phyloP scores from a whole-genome alignment of 441 rosid genomes.

The Corymbia calophylla region DNA sequence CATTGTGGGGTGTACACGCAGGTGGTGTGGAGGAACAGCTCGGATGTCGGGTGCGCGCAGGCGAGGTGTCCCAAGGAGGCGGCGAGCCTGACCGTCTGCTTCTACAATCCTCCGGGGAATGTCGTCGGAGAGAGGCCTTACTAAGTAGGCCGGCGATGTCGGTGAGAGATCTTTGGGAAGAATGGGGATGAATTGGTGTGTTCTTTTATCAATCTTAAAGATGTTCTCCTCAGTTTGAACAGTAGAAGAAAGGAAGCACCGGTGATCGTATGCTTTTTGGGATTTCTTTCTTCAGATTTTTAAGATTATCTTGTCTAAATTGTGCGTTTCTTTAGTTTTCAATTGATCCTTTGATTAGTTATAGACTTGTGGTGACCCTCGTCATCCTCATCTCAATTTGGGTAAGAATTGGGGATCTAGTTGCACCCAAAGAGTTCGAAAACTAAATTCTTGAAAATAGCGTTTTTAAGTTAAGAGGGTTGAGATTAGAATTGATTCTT shows the following conservation, averaged over 20 bases:
- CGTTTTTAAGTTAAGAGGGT: background rate
- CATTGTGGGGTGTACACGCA: constrained; percentile 57
- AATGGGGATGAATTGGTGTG: background rate
- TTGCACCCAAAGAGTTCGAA: background rate
- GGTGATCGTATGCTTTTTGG: background rate
- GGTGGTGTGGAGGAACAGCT: constrained; percentile 70
- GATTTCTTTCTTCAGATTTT: background rate
- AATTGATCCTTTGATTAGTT: background rate
- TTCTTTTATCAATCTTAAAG: background rate
- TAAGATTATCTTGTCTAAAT: background rate
- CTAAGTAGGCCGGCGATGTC: constrained; percentile 4
- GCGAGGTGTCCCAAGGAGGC: constrained; percentile 43
- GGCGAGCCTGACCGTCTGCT: constrained; percentile 59
- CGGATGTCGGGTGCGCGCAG: constrained; percentile 68
- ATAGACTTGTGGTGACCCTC: background rate
- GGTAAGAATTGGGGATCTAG: background rate
- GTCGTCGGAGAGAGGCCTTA: constrained; percentile 66
- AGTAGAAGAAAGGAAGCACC: background rate
- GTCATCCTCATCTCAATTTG: background rate
- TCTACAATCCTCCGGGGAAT: constrained; percentile 84
- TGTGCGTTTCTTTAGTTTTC: background rate
- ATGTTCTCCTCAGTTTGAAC: background rate
- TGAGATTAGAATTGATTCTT: background rate
- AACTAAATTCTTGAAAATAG: background rate
- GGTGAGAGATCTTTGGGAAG: background rate